These are phyloP conservation scores for Rhododendron williamsianum DNA, from an alignment of 148 eudicot species.

Conservation along the genomic window DNA sequence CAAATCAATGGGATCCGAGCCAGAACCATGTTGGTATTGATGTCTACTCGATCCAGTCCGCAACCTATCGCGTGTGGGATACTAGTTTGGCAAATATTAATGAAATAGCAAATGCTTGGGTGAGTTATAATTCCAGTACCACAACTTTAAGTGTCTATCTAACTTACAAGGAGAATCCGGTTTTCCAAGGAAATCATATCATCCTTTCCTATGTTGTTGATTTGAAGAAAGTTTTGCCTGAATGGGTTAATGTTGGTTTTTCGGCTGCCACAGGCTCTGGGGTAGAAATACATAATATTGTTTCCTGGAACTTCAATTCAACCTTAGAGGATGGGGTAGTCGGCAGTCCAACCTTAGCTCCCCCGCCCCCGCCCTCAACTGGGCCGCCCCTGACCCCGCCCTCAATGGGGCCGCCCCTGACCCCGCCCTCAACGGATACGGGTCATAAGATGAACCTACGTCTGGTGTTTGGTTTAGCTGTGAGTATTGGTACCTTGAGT, in stretches of 20 bases:
- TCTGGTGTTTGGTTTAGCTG: too few relatives aligned
- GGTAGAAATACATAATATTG: neutral
- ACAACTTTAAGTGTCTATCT: neutral
- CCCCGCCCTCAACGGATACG: too few relatives aligned
- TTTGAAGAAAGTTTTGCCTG: neutral
- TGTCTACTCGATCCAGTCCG: neutral
- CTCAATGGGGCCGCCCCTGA: too few relatives aligned
- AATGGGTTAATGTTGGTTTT: neutral
- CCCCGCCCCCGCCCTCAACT: too few relatives aligned
- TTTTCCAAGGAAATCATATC: neutral
- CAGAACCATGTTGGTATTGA: neutral
- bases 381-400: too few relatives aligned
- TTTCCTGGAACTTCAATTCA: neutral
- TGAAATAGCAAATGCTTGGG: neutral
- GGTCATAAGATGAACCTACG: too few relatives aligned
- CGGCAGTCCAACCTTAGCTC: too few relatives aligned
- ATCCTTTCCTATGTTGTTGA: neutral
- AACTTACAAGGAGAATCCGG: neutral
- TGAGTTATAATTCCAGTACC: neutral
- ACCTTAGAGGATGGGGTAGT: neutral
- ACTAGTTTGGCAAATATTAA: neutral
- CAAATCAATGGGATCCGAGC: too few relatives aligned
- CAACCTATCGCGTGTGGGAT: neutral
- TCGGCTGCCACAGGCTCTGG: neutral
- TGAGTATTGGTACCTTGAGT: too few relatives aligned